phyloP scores from a whole-genome alignment of 2,329 filamentous ascomycete genomes.

The Magnaporthiopsis incrustans region DNA sequence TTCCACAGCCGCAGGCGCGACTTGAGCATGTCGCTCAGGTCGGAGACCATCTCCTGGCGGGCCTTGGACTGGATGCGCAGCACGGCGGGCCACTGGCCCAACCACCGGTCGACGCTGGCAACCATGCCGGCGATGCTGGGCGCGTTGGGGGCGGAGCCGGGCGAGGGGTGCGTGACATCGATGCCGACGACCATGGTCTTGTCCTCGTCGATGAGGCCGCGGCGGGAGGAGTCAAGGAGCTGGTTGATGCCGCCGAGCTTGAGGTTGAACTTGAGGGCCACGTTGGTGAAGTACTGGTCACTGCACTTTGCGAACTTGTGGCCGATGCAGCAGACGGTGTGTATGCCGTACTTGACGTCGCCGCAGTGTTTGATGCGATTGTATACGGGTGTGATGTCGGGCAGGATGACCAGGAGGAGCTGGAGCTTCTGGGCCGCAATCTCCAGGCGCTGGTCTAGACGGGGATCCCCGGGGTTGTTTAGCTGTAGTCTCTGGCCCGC shows the following conservation, averaged over 20 bases:
- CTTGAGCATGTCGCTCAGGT: constrained; percentile 2
- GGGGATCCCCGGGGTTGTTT: constrained; percentile 2
- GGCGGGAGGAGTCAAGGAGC: constrained; percentile 15
- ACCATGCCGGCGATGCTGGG: constrained; percentile 72
- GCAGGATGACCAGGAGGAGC: constrained; percentile 51
- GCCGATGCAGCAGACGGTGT: constrained; percentile 55
- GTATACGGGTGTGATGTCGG: constrained; percentile 43
- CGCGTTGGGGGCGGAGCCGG: not conserved
- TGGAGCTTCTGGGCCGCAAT: constrained; percentile 9
- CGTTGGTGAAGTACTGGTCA: constrained; percentile 55
- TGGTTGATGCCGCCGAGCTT: constrained; percentile 73
- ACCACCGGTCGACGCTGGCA: constrained; percentile 58
- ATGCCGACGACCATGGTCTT: constrained; percentile 83
- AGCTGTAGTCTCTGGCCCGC: not conserved
- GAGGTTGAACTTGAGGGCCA: constrained; percentile 72
- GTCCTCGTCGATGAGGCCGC: constrained; percentile 31
- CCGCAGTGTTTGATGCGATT: constrained; percentile 58
- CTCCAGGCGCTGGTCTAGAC: constrained; percentile 6
- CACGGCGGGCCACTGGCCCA: constrained; percentile 70
- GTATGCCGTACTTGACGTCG: constrained; percentile 59
- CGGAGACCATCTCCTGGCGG: not conserved
- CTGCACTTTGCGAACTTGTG: constrained; percentile 20
- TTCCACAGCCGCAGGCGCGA: constrained; percentile 43
- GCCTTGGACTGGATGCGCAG: constrained; percentile 2
- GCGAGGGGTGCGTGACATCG: constrained; percentile 77